Evolutionary conservation across 352 stramenopile genomes (phyloP).

Genomic region (Phytophthora kernoviae): DNA sequence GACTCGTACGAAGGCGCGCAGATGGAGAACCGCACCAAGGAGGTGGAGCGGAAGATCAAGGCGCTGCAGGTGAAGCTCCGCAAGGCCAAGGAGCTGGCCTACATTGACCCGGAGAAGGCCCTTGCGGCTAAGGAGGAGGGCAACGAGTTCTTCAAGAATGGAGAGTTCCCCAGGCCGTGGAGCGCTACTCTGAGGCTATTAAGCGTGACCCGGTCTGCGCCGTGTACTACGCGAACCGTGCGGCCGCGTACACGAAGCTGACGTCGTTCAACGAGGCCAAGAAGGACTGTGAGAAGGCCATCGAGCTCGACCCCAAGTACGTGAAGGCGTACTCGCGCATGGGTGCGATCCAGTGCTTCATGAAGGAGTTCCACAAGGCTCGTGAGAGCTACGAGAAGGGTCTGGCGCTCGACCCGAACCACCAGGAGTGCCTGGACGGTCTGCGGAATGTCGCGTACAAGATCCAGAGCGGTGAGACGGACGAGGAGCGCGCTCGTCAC

Average conservation of each 20-base stretch:
- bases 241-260: conserved; percentile 98
- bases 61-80: conserved; percentile 95
- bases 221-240: conserved; percentile 99
- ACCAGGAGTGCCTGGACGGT: conserved; percentile 96
- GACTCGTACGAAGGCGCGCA: conserved; percentile 86
- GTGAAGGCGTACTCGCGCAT: conserved; percentile 99
- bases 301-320: conserved; percentile 99
- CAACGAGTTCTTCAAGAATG: conserved; percentile 97
- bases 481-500: conserved; percentile 96
- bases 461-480: conserved; percentile 96
- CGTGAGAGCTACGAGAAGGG: conserved; percentile 97
- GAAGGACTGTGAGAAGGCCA: conserved; percentile 96
- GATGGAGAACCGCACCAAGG: conserved; percentile 90
- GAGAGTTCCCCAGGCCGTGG: conserved; percentile 94
- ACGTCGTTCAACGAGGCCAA: conserved; percentile 94
- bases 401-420: conserved; percentile 93
- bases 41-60: conserved; percentile 96
- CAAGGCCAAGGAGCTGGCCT: conserved; percentile 93
- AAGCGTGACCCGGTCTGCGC: conserved; percentile 98
- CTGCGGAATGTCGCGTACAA: conserved; percentile 93
- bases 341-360: conserved; percentile 99
- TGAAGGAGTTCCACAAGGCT: conserved; percentile 99
- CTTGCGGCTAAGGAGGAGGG: conserved; percentile 98
- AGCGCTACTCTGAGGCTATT: conserved; percentile 98
- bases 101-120: conserved; percentile 97